These are phyloP conservation scores for Apophysomyces trapeziformis DNA, from an alignment of 371 early-diverging fungal species.

Conservation along the genomic window DNA sequence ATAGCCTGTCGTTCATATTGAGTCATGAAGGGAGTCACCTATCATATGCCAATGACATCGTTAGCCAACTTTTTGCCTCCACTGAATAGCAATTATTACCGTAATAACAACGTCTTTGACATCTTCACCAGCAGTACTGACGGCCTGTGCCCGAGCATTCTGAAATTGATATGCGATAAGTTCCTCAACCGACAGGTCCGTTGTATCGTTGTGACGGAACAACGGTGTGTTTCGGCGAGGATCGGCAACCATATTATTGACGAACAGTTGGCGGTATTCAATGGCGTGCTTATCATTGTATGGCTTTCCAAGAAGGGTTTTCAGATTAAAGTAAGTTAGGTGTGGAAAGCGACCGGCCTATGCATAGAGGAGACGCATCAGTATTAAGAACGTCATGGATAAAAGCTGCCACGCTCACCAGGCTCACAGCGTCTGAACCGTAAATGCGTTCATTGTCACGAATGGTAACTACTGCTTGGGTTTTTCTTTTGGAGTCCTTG, in stretches of 20 bases:
- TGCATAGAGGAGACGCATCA: slow-evolving; percentile 1
- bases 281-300: slow-evolving; percentile 71
- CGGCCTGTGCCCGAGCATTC: slow-evolving; percentile 85
- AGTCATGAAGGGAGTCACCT: slow-evolving; percentile 90
- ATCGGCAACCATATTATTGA: slow-evolving; percentile 76
- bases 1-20: slow-evolving; percentile 93
- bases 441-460: slow-evolving; percentile 83
- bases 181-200: slow-evolving; percentile 78
- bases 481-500: slow-evolving; percentile 94
- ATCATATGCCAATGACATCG: neutral
- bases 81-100: slow-evolving; percentile 44
- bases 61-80: neutral
- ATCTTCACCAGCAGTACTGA: slow-evolving; percentile 72
- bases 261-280: slow-evolving; percentile 73
- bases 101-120: slow-evolving; percentile 91
- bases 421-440: slow-evolving; percentile 84
- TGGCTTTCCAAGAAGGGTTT: slow-evolving; percentile 78
- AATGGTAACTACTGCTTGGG: slow-evolving; percentile 81
- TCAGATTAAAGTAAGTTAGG: slow-evolving; percentile 80
- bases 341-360: slow-evolving; percentile 90
- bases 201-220: slow-evolving; percentile 65
- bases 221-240: slow-evolving; percentile 61
- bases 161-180: slow-evolving; percentile 93
- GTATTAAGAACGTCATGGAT: neutral
- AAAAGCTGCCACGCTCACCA: slow-evolving; percentile 54